Evolutionary conservation across 1,284 basidiomycete species (phyloP), one percentile per base, ranked within the genome.

Genomic region (Trichosporon inkin): DNA sequence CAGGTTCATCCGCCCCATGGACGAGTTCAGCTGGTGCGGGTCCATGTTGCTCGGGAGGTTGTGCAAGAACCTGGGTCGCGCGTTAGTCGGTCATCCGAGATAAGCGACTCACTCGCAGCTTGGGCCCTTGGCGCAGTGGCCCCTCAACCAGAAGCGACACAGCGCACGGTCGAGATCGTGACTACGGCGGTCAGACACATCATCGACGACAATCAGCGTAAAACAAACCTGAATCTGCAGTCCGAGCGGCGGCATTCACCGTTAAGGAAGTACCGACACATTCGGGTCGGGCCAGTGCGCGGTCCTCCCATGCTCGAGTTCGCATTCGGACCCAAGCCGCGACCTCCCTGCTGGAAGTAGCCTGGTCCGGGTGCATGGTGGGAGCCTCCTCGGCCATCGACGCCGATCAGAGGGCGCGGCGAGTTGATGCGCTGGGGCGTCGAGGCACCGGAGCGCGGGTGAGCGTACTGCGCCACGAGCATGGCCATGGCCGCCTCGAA

Each of bases 141-240:
- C 95, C 54, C 93, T 85, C 40, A 99, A 83, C 95, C 95, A 99
- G 81, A 98, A 99, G 35, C 95, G 89, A 78, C 92, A 98, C 20
- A 97, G 79, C 0, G 94, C 94, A 41, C 92, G 85, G 74, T 95
- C 92, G 3, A 94, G 83, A 72, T 95, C 92, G 73, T 95, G 90
- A 67, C 89, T 91, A 68, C 4, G 62, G 22, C 10, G 44, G 44
- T 32, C 8, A 32, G 28, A 57, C 24, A 57, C 57, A 22, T n/a
- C 20, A 51, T 40, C 14, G 14, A 37, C 19, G 3, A 6, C 34
- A 28, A 28, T 14, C 28, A 19, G 28, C n/a, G 6, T 6, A 60
- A 60, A 55, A 72, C 84, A 70, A 65, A 92, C 92, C 91, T 95
- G 81, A 98, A 99, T 62, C 94, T 86, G 80, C 96, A 99, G 79